Evolutionary conservation across 2,329 filamentous ascomycete genomes (phyloP).

Genomic region (Seiridium cupressi): DNA sequence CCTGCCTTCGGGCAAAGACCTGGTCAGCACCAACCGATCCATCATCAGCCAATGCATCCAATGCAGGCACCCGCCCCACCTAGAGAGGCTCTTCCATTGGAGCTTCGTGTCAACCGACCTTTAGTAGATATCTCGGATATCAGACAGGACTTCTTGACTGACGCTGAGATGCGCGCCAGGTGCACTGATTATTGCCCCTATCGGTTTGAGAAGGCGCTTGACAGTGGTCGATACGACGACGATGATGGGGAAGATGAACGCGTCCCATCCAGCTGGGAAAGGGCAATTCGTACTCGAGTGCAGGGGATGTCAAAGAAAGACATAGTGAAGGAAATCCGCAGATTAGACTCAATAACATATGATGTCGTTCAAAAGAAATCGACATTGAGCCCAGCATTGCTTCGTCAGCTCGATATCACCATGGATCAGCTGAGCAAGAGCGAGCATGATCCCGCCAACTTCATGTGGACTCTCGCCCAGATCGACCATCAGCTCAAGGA

Average conservation of each 20-base stretch:
- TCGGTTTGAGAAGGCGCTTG: slow-evolving; percentile 38
- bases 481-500: slow-evolving; percentile 37
- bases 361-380: slow-evolving; percentile 36
- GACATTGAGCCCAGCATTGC: slow-evolving; percentile 31
- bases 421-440: slow-evolving; percentile 29
- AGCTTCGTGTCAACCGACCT: neutral
- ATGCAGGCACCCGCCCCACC: neutral
- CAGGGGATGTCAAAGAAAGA: slow-evolving; percentile 35
- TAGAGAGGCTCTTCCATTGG: neutral
- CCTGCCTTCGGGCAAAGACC: no score
- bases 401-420: slow-evolving; percentile 40
- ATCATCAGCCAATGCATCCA: neutral
- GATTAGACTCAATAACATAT: slow-evolving; percentile 32
- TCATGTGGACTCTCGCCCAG: slow-evolving; percentile 40
- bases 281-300: slow-evolving; percentile 30
- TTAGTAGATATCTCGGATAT: slow-evolving; percentile 31
- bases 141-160: slow-evolving; percentile 32
- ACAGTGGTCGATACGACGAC: slow-evolving; percentile 28
- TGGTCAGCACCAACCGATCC: neutral
- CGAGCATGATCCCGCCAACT: slow-evolving; percentile 35
- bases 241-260: slow-evolving; percentile 28
- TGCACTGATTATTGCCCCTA: slow-evolving; percentile 40
- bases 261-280: slow-evolving; percentile 38
- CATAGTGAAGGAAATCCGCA: slow-evolving; percentile 32
- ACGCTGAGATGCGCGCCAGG: slow-evolving; percentile 34